Evolutionary conservation across 2,329 filamentous ascomycete genomes (phyloP).

Genomic region (Arthrobotrys sinensis): DNA sequence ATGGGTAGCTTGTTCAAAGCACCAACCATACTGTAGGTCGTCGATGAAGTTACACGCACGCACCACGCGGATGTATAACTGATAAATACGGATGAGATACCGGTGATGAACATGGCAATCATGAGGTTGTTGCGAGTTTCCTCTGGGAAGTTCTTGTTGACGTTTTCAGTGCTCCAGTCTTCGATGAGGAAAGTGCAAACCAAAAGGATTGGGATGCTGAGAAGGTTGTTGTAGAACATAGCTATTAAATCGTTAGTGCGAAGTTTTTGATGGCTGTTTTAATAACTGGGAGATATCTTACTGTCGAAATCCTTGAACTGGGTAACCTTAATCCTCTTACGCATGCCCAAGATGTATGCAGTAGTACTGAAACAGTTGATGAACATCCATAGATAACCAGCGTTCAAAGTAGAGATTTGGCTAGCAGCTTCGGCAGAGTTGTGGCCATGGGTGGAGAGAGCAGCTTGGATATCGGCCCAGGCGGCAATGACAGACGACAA

Average conservation of each 20-base stretch:
- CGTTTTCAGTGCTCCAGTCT: conserved; percentile 90
- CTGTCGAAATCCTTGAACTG: conserved; percentile 99
- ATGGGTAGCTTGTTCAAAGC: conserved; percentile 98
- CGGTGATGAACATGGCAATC: conserved; percentile 92
- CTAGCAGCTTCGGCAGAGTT: conserved; percentile 75
- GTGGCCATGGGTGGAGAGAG: conserved; percentile 76
- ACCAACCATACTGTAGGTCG: conserved; percentile 93
- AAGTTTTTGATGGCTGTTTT: neutral
- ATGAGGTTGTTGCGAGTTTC: conserved; percentile 84
- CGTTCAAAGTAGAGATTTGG: conserved; percentile 89
- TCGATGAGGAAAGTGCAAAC: conserved; percentile 85
- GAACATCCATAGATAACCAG: conserved; percentile 98
- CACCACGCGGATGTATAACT: conserved; percentile 99
- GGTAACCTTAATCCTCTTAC: conserved; percentile 98
- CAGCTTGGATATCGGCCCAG: conserved; percentile 96
- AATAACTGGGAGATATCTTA: conserved; percentile 72
- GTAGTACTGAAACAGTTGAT: conserved; percentile 96
- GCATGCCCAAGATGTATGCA: conserved; percentile 90
- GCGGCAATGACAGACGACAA: conserved; percentile 93
- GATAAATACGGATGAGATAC: conserved; percentile 93
- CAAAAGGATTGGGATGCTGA: conserved; percentile 93
- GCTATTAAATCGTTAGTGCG: conserved; percentile 73
- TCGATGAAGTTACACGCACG: conserved; percentile 95
- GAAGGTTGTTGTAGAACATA: conserved; percentile 99
- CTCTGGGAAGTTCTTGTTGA: conserved; percentile 88